Percentiles rank a stretch among this genome's conserved stretches.
Conservation (phyloP, 805 yeast species). For the Dipodascopsis uninucleata region DNA sequence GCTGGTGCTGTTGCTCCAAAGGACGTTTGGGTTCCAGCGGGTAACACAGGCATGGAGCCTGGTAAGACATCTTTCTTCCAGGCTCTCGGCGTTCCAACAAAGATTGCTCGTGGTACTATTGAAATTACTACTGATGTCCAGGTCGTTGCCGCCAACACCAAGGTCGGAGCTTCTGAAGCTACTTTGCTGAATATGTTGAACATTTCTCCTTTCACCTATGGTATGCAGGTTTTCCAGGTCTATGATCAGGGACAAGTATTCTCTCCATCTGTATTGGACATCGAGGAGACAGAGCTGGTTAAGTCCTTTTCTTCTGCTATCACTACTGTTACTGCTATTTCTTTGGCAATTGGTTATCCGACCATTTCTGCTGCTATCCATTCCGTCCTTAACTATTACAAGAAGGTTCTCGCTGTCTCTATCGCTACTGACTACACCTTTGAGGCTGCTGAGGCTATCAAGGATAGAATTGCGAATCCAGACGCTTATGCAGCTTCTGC, state of each 20-base stretch:
- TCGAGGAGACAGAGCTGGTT: slow-evolving; percentile 95
- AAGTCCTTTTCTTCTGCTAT: slow-evolving; percentile 89
- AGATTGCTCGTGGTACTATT: slow-evolving; percentile 99
- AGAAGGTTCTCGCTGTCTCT: slow-evolving; percentile 96
- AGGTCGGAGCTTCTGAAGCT: slow-evolving; percentile 99
- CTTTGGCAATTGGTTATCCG: slow-evolving; percentile 98
- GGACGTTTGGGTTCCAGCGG: slow-evolving; percentile 97
- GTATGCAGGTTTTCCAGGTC: slow-evolving; percentile 94
- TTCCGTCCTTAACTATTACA: slow-evolving; percentile 98
- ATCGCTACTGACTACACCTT: slow-evolving; percentile 98
- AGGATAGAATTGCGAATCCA: slow-evolving; percentile 99
- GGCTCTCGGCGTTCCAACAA: slow-evolving; percentile 99
- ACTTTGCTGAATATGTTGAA: slow-evolving; percentile 97
- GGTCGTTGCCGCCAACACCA: slow-evolving; percentile 79
- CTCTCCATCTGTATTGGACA: slow-evolving; percentile 95
- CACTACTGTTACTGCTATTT: slow-evolving; percentile 89
- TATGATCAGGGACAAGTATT: slow-evolving; percentile 98
- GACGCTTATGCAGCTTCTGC: slow-evolving; percentile 99
- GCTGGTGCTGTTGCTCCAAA: slow-evolving; percentile 99
- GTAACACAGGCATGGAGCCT: slow-evolving; percentile 99
- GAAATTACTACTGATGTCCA: slow-evolving; percentile 96
- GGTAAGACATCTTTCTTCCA: slow-evolving; percentile 99
- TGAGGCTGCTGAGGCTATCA: slow-evolving; percentile 98
- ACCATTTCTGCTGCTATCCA: slow-evolving; percentile 99
- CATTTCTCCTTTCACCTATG: slow-evolving; percentile 99